phyloP scores from a whole-genome alignment of 2,329 filamentous ascomycete genomes.

The Aspergillus clavatus region DNA sequence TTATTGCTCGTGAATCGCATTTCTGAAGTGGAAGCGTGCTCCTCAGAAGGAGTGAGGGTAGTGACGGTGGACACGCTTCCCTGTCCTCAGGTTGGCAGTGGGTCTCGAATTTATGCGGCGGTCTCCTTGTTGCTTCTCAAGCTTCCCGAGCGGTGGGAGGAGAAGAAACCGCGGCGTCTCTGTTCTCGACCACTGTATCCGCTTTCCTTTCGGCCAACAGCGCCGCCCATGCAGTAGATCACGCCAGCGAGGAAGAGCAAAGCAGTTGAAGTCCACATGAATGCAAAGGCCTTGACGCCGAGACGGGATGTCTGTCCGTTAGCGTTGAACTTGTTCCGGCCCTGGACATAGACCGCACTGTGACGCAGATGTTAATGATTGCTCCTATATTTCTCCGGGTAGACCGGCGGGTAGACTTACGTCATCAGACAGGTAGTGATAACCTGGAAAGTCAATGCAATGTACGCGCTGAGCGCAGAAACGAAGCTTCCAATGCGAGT shows the following conservation, averaged over 20 bases:
- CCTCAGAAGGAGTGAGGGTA: too few relatives aligned
- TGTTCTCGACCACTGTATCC: slow-evolving; percentile 36
- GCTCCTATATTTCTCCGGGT: not conserved
- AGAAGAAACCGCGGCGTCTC: slow-evolving; percentile 37
- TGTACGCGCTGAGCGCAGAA: slow-evolving; percentile 48
- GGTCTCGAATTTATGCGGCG: slow-evolving; percentile 18
- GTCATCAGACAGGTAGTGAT: slow-evolving; percentile 57
- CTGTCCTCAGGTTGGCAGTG: not conserved
- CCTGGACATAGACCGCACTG: slow-evolving; percentile 57
- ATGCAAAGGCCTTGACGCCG: slow-evolving; percentile 55
- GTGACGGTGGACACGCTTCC: too few relatives aligned
- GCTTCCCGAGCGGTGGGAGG: slow-evolving; percentile 25
- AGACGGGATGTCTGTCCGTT: slow-evolving; percentile 48
- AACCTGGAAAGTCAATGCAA: slow-evolving; percentile 56
- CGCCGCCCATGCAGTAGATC: slow-evolving; percentile 51
- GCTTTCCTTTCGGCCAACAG: slow-evolving; percentile 25
- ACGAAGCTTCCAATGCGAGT: slow-evolving; percentile 49
- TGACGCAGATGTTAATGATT: slow-evolving; percentile 14
- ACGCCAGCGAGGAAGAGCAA: slow-evolving; percentile 53
- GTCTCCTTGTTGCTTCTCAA: slow-evolving; percentile 27
- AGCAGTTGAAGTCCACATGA: slow-evolving; percentile 57
- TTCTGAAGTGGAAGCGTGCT: too few relatives aligned
- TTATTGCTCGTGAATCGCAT: too few relatives aligned
- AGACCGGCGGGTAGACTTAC: slow-evolving; percentile 42
- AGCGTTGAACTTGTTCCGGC: slow-evolving; percentile 51